A percentile compares a stretch with the other conserved stretches of the same genome.
Evolutionary conservation across 441 rosid genomes (phyloP).

Genomic region (Gossypium trilobum): DNA sequence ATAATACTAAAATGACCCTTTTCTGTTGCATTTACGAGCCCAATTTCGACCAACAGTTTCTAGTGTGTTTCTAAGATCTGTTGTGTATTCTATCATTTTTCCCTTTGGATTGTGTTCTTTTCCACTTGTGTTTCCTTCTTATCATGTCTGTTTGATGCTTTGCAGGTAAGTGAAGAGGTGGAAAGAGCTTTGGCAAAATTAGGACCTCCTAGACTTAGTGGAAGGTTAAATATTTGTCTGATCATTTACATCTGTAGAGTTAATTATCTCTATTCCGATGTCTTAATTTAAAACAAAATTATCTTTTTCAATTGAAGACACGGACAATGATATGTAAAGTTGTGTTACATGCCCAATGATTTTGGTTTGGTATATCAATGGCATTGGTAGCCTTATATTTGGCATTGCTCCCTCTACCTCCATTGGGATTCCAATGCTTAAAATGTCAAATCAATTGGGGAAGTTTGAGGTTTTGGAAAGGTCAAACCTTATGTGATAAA

Average conservation of each 20-base stretch:
- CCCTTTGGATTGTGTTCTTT: not conserved
- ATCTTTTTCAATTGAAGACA: not conserved
- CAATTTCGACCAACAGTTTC: not conserved
- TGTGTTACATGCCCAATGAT: not conserved
- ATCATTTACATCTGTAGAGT: not conserved
- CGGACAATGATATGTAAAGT: not conserved
- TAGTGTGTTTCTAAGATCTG: not conserved
- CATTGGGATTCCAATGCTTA: not conserved
- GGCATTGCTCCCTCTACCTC: not conserved
- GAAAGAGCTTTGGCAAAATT: conserved; percentile 31
- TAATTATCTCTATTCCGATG: not conserved
- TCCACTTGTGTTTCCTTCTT: not conserved
- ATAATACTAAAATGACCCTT: not conserved
- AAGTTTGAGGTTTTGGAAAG: not conserved
- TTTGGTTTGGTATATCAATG: not conserved
- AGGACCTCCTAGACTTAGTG: conserved; percentile 79
- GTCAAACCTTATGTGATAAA: not conserved
- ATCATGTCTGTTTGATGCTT: conserved; percentile 17
- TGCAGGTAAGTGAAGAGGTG: conserved; percentile 96
- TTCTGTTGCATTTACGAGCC: not conserved
- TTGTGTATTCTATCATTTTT: not conserved
- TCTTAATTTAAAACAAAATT: not conserved
- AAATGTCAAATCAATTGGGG: not conserved
- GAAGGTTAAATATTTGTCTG: conserved; percentile 41
- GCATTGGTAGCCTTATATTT: not conserved